phyloP scores from a whole-genome alignment of 441 rosid species.

The Croton laevigatus region DNA sequence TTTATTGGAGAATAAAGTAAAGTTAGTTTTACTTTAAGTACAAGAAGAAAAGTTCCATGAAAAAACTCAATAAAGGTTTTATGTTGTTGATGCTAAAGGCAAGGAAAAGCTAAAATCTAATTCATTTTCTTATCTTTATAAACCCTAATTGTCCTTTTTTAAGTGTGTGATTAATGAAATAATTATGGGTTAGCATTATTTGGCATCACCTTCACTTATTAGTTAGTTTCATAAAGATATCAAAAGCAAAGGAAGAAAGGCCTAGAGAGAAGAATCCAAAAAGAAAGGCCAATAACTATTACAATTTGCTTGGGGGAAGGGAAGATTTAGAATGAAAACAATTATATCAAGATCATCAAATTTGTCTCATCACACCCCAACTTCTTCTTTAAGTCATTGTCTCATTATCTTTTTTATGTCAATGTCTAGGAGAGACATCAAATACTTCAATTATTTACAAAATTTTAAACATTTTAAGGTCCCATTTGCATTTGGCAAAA shows the following conservation, averaged over 20 bases:
- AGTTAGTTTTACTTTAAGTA: constrained; percentile 1
- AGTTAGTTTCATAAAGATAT: neutral
- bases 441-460: neutral
- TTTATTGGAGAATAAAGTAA: no score
- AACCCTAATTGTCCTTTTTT: neutral
- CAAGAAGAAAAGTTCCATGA: constrained; percentile 8
- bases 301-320: constrained; percentile 21
- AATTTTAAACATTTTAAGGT: neutral
- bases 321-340: constrained; percentile 14
- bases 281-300: constrained; percentile 21
- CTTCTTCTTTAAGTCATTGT: constrained; percentile 28
- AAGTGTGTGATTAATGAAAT: no score
- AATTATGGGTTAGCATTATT: no score
- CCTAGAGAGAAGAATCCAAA: constrained; percentile 41
- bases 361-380: constrained; percentile 22
- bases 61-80: constrained; percentile 4
- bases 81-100: neutral
- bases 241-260: constrained; percentile 1
- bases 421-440: constrained; percentile 32
- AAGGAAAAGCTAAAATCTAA: neutral
- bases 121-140: neutral
- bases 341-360: constrained; percentile 24
- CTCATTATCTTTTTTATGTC: constrained; percentile 24
- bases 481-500: neutral
- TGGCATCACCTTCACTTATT: no score